Conservation (phyloP, 2,329 filamentous ascomycete species). For the Graphilbum fragrans region DNA sequence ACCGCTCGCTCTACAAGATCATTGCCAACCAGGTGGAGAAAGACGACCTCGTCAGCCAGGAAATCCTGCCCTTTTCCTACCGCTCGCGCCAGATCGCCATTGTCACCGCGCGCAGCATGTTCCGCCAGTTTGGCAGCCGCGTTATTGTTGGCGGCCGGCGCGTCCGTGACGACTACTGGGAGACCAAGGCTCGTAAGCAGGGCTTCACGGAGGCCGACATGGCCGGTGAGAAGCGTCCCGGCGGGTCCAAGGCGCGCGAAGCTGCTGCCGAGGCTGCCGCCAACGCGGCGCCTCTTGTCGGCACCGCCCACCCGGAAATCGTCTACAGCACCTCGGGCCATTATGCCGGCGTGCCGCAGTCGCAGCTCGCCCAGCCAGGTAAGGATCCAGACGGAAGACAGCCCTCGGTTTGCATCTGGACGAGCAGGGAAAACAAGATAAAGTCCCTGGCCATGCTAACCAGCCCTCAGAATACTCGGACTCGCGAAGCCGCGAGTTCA, state of each 20-base stretch:
- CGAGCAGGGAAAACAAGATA: no score
- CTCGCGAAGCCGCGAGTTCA: conserved; percentile 68
- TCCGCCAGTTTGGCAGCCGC: conserved; percentile 91
- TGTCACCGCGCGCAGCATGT: conserved; percentile 96
- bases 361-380: conserved; percentile 54
- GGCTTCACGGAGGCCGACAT: conserved; percentile 95
- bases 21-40: conserved; percentile 94
- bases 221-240: conserved; percentile 90
- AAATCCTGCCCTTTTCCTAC: conserved; percentile 94
- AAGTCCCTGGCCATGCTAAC: no score
- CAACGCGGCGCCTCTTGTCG: conserved; percentile 47
- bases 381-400: conserved; percentile 25
- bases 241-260: conserved; percentile 79
- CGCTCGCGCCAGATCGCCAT: conserved; percentile 97
- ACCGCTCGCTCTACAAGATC: conserved; percentile 91
- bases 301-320: conserved; percentile 69
- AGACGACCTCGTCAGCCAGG: conserved; percentile 88
- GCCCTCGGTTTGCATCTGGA: neutral
- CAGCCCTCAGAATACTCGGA: conserved; percentile 55
- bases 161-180: conserved; percentile 97
- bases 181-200: conserved; percentile 91
- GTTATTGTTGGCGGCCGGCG: conserved; percentile 82
- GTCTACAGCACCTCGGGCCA: conserved; percentile 68
- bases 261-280: conserved; percentile 59
- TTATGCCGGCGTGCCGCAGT: conserved; percentile 54